A percentile compares a stretch with the other conserved stretches of the same genome.
phyloP scores from a whole-genome alignment of 2,329 filamentous ascomycete genomes.

The Pseudonectria buxi region DNA sequence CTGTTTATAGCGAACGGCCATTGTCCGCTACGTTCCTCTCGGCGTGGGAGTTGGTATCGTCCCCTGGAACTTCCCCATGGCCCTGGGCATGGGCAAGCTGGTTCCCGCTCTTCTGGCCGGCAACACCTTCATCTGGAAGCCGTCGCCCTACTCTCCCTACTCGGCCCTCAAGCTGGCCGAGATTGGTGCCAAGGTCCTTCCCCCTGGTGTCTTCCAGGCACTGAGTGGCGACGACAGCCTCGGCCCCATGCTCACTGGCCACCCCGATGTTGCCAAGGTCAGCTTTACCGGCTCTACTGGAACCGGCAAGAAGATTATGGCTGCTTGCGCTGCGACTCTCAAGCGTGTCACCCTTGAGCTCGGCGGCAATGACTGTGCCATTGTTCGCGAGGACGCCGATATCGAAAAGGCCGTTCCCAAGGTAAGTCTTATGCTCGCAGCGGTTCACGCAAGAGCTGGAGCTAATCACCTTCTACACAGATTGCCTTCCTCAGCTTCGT shows the following conservation, averaged over 20 bases:
- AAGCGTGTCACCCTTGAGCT: slow-evolving; percentile 57
- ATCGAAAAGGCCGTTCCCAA: slow-evolving; percentile 23
- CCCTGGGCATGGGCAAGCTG: slow-evolving; percentile 35
- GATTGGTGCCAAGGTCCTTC: slow-evolving; percentile 38
- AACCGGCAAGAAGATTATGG: slow-evolving; percentile 56
- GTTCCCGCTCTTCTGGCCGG: slow-evolving; percentile 50
- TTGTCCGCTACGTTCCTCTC: slow-evolving; percentile 1
- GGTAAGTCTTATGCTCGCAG: slow-evolving; percentile 1
- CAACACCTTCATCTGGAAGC: slow-evolving; percentile 50
- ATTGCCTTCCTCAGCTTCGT: slow-evolving; percentile 34
- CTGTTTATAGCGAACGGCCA: slow-evolving; percentile 6
- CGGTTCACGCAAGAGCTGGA: slow-evolving; percentile 30
- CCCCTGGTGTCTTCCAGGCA: slow-evolving; percentile 55
- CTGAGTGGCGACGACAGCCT: slow-evolving; percentile 54
- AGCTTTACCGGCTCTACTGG: slow-evolving; percentile 55
- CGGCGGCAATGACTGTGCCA: slow-evolving; percentile 50
- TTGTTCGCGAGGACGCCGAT: slow-evolving; percentile 52
- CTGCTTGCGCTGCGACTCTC: slow-evolving; percentile 43
- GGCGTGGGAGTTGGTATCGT: slow-evolving; percentile 10
- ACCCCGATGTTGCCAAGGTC: slow-evolving; percentile 54
- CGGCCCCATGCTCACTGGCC: slow-evolving; percentile 50
- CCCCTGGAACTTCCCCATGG: slow-evolving; percentile 45
- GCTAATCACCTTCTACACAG: background rate
- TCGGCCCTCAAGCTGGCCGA: slow-evolving; percentile 50
- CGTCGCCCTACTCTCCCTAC: slow-evolving; percentile 52